Evolutionary conservation across 2,329 filamentous ascomycete genomes (phyloP), one percentile per base, ranked within the genome.

Genomic region (Aspergillus neoniger): DNA sequence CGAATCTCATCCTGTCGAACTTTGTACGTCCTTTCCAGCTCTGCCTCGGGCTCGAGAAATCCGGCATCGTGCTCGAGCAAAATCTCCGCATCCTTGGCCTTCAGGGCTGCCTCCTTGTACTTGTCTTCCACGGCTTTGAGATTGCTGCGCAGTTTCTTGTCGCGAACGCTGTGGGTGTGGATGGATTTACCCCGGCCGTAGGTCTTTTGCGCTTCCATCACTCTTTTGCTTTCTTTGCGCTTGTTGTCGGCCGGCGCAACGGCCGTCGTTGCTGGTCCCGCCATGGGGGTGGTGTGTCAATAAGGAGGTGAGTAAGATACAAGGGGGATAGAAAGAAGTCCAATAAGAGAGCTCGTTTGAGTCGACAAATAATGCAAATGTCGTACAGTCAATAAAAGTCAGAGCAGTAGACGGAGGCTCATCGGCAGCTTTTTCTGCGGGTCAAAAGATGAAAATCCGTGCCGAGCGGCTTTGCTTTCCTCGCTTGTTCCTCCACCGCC

Each of bases 21-120:
- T 77, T 91, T 93, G 80, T 96, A 98, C 19, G 95, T 99, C 73
- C 88, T 83, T 76, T 99, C 95, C 63, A 99, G 83, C 74, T 93
- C 93, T 25, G 85, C 85, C 75, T 99, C 95, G 1, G 94, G 84
- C 76, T 98, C 91, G 58, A 99, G 81, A 69, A 96, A 96, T 6
- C 95, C 95, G 10, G 85, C 81, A 6, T 88, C 86, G 74, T 96
- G 91, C 77, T 98, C 94, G 57, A 96, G 85, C 69, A 99, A 80
- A 59, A 99, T 95, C 78, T 99, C 95, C 21, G 94, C 92, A 82
- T 97, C 94, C 78, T 64, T 96, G 15, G 95, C 92, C 75, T 91
- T 89, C 38, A 96, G 77, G 0, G 90, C 82, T 1, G 94, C 94
- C 69, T 89, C 85, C 70, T 92, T 86, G 78, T 92, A 94, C 76